Evolutionary conservation across 805 yeast species (phyloP), one percentile per base, ranked within the genome.

Genomic region (Starmerella bacillaris): DNA sequence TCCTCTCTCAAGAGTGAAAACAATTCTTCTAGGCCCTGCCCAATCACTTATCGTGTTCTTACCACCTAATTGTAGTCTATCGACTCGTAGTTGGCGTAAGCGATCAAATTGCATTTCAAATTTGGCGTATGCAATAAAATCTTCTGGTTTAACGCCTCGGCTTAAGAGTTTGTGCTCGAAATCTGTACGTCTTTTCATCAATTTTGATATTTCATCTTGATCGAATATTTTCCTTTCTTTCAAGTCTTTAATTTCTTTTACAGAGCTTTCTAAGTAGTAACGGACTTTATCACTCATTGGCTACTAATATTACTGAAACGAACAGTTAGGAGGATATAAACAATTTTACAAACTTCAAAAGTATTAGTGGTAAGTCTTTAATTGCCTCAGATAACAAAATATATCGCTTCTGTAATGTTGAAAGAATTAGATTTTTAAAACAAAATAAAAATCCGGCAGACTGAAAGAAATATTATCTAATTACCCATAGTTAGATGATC

Each of bases 161-260:
- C 92, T 79, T 30, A 70, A 68, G 36, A 89, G 69, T 38, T 93
- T 60, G 54, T 89, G 94, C 57, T 89, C 99, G 49, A 83, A 89
- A 57, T 84, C 95, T 0, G 95, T 86, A 59, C 98, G 69, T 51
- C 83, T 70, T 58, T 89, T 74, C 82, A 86, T 80, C 36, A 89
- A 76, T 61, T 68, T 65, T 27, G 75, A 72, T 44, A 83, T 72
- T 57, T 89, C 98, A 46, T 68, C 69, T 47, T 78, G 78, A 28
- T 72, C 75, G 55, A 89, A 89, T 4, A 89, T 63, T 3, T 83
- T 83, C 49, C 79, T 76, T 38, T 69, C 69, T 39, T 75, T 72
- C 22, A 89, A 67, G 49, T 86, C 98, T 49, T 84, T 86, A 36
- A 89, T 65, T 56, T 89, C 99, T 0, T 94, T 93, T 50, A 84